Base-by-base conservation (phyloP, 345 rosid genomes). In the Lepidium aucheri region DNA sequence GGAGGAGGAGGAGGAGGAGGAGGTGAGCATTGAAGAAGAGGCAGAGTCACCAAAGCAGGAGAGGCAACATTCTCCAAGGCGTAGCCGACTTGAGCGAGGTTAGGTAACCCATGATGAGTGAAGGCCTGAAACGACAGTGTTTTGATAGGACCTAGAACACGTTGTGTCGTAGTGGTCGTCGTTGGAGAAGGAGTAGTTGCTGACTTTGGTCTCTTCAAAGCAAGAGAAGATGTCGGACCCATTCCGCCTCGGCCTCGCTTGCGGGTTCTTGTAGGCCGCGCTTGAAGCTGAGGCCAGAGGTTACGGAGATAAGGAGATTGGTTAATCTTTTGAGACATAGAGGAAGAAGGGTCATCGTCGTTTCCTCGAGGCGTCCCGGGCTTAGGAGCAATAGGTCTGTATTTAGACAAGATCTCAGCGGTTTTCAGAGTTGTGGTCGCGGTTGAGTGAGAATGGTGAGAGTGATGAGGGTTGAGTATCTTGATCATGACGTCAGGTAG, bases 381-480 rank as follows among this genome's bases (percentile, higher is more conserved):
- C 72, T 78, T 94, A 2, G 99, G 99, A 13, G 99, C 97, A 43
- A 90, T 94, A 3, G 97, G 99, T 60, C 96, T 78, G 62, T 88
- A 94, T 74, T 90, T 75, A 3, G 96, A 90, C 91, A 94, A 84
- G 67, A 94, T 94, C 80, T 94, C 97, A 33, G 95, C 96, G 1
- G 97, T 90, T 69, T 85, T 87, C 0, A 85, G 84, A 7, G 94
- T 79, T 42, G 70, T 62, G 45, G 73, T 53, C 42, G 70, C 59
- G 32, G 73, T 53, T 0, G 72, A 30, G 51, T 24, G 66, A 47
- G 76, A 51, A 38, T 65, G 70, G 51, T 24, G 66, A 47, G 76
- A 51, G 30, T 65, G 70, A 58, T 56, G 83, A 70, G 85, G 82
- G 32, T 39, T 79, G 39, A 85, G 73, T 10, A 89, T 85, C 83